Conservation (phyloP, 257 asterid species). For the Phtheirospermum japonicum region DNA sequence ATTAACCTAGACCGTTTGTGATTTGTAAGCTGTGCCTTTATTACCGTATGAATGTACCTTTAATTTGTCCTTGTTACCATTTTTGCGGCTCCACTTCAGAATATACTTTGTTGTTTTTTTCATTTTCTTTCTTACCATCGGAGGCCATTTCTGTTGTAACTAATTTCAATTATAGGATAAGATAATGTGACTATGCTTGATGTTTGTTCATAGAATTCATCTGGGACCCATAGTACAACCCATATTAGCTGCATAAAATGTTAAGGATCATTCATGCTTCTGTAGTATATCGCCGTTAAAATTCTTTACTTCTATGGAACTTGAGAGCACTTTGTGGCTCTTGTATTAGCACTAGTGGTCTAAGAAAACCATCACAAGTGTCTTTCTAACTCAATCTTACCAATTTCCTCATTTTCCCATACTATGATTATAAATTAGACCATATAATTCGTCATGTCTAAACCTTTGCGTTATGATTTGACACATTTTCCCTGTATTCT, state of each 20-base stretch:
- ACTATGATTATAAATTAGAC: not conserved
- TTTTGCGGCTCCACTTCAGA: conserved; percentile 12
- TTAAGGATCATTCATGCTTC: not conserved
- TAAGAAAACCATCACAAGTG: not conserved
- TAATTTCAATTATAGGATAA: too few relatives aligned
- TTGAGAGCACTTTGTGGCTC: not conserved
- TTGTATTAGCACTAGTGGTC: conserved; percentile 5
- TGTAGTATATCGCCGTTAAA: not conserved
- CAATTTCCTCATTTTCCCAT: not conserved
- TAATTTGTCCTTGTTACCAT: not conserved
- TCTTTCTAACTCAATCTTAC: not conserved
- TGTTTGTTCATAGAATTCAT: conserved; percentile 12
- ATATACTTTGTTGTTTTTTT: not conserved
- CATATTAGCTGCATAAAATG: conserved; percentile 8
- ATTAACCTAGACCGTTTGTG: not conserved
- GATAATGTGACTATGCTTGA: too few relatives aligned
- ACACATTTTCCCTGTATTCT: not conserved
- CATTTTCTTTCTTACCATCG: not conserved
- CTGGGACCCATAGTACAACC: not conserved
- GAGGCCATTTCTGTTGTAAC: not conserved
- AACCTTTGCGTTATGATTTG: not conserved
- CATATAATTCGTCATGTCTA: not conserved
- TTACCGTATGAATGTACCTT: conserved; percentile 3
- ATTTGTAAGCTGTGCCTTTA: not conserved
- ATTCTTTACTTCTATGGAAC: not conserved